Evolutionary conservation across 73 alveolate genomes (phyloP).

Genomic region (Paramecium sexaurelia): DNA sequence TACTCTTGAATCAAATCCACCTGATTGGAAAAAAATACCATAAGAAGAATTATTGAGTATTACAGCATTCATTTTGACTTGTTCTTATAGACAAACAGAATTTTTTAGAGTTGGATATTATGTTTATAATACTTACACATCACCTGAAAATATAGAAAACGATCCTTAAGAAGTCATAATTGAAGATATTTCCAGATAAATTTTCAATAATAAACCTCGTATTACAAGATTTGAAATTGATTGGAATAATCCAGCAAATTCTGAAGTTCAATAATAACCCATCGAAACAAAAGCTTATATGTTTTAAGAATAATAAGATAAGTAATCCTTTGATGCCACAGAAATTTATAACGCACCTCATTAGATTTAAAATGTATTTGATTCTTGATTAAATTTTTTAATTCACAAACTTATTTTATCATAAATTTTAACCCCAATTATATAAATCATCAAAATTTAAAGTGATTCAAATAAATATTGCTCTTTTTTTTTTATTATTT

Average conservation of each 20-base stretch:
- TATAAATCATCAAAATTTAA: too few relatives aligned
- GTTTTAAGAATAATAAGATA: conserved; percentile 45
- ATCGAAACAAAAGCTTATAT: conserved; percentile 8
- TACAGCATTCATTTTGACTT: conserved; percentile 93
- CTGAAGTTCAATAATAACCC: neutral
- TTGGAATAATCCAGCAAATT: conserved; percentile 73
- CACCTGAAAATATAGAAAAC: conserved; percentile 90
- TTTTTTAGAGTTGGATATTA: conserved; percentile 98
- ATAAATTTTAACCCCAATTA: too few relatives aligned
- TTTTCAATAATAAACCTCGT: conserved; percentile 95
- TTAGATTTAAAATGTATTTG: conserved; percentile 9
- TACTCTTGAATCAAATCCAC: conserved; percentile 88
- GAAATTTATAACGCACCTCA: conserved; percentile 15
- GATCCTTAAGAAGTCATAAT: conserved; percentile 87
- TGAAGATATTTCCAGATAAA: conserved; percentile 85
- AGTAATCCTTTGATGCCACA: neutral
- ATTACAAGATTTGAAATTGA: conserved; percentile 94
- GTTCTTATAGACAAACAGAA: conserved; percentile 92
- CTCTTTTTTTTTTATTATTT: too few relatives aligned
- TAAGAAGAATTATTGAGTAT: conserved; percentile 92
- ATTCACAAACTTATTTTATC: neutral
- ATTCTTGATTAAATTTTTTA: neutral
- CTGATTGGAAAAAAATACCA: conserved; percentile 87
- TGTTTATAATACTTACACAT: conserved; percentile 93
- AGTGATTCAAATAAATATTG: too few relatives aligned